Percentiles rank a stretch among this genome's conserved stretches.
These are phyloP conservation scores for Apiospora arundinis DNA, from an alignment of 2,329 filamentous ascomycete genomes.

Conservation along the genomic window DNA sequence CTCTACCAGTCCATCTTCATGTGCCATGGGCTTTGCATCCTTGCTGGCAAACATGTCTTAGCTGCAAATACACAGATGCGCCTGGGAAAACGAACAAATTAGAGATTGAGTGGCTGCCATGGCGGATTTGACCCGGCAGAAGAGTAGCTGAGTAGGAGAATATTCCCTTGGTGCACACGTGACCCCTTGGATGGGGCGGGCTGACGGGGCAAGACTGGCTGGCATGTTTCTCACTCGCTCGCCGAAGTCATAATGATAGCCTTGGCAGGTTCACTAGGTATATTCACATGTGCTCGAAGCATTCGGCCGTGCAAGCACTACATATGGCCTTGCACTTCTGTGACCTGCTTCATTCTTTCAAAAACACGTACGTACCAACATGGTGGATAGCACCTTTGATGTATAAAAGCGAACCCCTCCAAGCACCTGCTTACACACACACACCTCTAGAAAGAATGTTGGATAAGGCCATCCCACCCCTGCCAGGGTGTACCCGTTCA, in stretches of 20 bases:
- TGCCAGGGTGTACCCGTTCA: background rate
- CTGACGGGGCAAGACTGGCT: background rate
- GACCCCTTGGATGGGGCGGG: background rate
- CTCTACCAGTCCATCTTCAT: background rate
- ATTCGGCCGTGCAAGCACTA: background rate
- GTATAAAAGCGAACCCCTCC: background rate
- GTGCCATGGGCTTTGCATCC: background rate
- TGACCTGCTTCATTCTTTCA: background rate
- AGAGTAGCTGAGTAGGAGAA: background rate
- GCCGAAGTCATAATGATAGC: background rate
- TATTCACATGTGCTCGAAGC: conserved; percentile 1
- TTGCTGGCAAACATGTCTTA: background rate
- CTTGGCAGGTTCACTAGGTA: too few species aligned
- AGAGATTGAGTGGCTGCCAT: background rate
- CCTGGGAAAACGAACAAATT: background rate
- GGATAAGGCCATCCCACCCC: background rate
- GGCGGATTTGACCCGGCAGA: background rate
- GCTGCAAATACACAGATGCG: background rate
- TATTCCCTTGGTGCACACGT: background rate
- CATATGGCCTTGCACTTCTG: background rate
- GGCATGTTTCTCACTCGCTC: too few species aligned
- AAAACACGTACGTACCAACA: background rate
- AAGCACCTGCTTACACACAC: too few species aligned
- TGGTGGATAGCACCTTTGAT: background rate
- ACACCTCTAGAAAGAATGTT: background rate